A percentile compares a stretch with the other conserved stretches of the same genome.
These are phyloP conservation scores for Conticribra weissflogii DNA, from an alignment of 108 stramenopile species.

Conservation along the genomic window DNA sequence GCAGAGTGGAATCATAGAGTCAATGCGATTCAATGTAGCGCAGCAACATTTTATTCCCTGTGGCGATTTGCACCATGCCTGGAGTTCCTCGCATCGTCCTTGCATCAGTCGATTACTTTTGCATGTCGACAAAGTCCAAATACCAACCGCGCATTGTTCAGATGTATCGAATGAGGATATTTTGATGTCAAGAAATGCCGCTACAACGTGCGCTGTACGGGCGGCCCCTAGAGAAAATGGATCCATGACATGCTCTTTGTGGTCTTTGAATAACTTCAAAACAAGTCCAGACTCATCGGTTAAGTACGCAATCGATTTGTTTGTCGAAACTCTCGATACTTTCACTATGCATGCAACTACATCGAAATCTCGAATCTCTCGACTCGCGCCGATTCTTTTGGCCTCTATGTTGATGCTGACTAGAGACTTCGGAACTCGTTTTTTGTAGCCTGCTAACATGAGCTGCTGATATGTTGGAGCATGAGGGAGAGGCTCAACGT, in stretches of 20 bases:
- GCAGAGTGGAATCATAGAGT: constrained; percentile 41
- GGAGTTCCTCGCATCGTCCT: constrained; percentile 30
- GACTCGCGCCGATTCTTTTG: constrained; percentile 21
- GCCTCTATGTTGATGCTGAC: constrained; percentile 56
- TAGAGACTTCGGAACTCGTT: constrained; percentile 48
- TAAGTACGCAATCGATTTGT: constrained; percentile 35
- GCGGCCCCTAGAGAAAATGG: constrained; percentile 25
- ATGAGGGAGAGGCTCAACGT: constrained; percentile 31
- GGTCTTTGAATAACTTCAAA: constrained; percentile 34
- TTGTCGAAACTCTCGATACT: constrained; percentile 10
- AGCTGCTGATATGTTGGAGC: constrained; percentile 29
- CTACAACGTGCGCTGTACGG: constrained; percentile 23
- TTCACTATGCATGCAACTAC: constrained; percentile 47
- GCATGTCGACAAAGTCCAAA: constrained; percentile 47
- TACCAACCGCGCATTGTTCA: constrained; percentile 66
- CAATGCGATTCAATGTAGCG: constrained; percentile 28
- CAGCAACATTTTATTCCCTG: constrained; percentile 17
- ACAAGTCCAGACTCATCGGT: constrained; percentile 58
- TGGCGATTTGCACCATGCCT: constrained; percentile 40
- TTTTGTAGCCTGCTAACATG: constrained; percentile 26
- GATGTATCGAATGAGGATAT: constrained; percentile 60
- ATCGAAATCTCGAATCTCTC: constrained; percentile 38
- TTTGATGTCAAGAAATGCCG: constrained; percentile 61
- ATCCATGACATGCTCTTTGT: constrained; percentile 24
- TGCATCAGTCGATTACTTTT: constrained; percentile 29